Evolutionary conservation across 1,139 yeast species (phyloP), one percentile per base, ranked within the genome.

Genomic region (Hemisphaericaspora xylofermentans): DNA sequence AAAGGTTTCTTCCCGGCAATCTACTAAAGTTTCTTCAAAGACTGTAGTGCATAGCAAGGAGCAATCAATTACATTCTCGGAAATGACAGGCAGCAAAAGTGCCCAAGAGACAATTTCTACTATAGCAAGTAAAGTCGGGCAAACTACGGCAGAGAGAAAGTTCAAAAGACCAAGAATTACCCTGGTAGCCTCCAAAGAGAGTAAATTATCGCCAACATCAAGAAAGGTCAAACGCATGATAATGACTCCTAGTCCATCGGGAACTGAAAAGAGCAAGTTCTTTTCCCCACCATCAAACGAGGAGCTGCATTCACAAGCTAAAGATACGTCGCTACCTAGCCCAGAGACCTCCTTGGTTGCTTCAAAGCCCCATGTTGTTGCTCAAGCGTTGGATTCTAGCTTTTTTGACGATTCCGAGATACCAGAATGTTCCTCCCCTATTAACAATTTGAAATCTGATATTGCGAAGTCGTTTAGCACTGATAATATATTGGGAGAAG

Each of bases 381-480:
- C 41, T 34, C 36, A 42, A 10, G 37, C 31, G 16, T 41, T 43
- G 34, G 53, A 56, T 32, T 48, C 56, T 5, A 64, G 66, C 43
- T 49, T 60, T 24, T 43, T 61, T 4, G 70, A 67, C 2, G 71
- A 66, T 35, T 66, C 72, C 2, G 72, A 66, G 40, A 54, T 68
- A 9, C 60, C 71, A 0, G 74, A 68, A 29, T 52, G 54, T 30
- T 64, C 71, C 1, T 64, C 71, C 2, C 68, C 68, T 6, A 45
- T 49, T 9, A 31, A 34, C 30, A 21, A 19, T n/a, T n/a, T n/a
- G 22, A 19, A 19, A 19, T 19, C 32, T 39, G 14, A 27, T 19
- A 15, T 33, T 17, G 24, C 26, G 16, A 28, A 28, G 7, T 8
- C 33, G 9, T 30, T 31, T 5, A 37, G 50, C 29, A 53, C 53